Conservation (phyloP, 2,329 filamentous ascomycete genomes). For the Ascochyta pisi region DNA sequence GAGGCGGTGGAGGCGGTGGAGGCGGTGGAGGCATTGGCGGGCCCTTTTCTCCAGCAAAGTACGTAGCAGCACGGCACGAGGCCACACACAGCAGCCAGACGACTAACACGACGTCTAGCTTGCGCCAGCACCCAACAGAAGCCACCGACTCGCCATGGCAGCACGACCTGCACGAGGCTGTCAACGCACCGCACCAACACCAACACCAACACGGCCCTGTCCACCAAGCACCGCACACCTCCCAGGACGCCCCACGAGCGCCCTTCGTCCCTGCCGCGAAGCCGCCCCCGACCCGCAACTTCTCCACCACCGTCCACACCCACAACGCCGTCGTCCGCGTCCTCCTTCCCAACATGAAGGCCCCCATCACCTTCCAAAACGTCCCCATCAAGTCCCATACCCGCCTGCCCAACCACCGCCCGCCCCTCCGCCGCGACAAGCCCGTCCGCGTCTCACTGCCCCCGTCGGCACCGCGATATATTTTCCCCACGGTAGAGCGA, state of each 20-base stretch:
- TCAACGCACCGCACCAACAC: slow-evolving; percentile 51
- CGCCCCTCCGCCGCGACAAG: slow-evolving; percentile 92
- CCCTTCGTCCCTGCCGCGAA: slow-evolving; percentile 36
- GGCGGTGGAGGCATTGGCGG: slow-evolving; percentile 54
- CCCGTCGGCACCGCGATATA: slow-evolving; percentile 78
- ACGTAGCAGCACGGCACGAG: slow-evolving; percentile 45
- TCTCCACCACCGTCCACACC: slow-evolving; percentile 83
- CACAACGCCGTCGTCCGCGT: slow-evolving; percentile 88
- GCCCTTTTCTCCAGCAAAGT: slow-evolving; percentile 66
- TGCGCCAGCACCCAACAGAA: slow-evolving; percentile 52
- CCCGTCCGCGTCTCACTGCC: slow-evolving; percentile 93
- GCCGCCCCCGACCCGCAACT: slow-evolving; percentile 51
- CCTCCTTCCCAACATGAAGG: slow-evolving; percentile 76
- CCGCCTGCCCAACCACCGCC: slow-evolving; percentile 90
- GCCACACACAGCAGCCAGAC: neutral
- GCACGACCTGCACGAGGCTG: slow-evolving; percentile 88
- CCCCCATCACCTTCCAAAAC: slow-evolving; percentile 73
- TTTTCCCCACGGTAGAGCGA: slow-evolving; percentile 86
- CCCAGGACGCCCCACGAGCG: slow-evolving; percentile 32
- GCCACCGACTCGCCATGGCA: slow-evolving; percentile 80
- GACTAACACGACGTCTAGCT: slow-evolving; percentile 36
- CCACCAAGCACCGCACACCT: slow-evolving; percentile 26
- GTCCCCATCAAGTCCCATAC: slow-evolving; percentile 90
- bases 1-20: too few relatives aligned
- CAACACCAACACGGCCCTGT: slow-evolving; percentile 25